phyloP scores from a whole-genome alignment of 306 rosid genomes.

The Cyamopsis tetragonoloba region DNA sequence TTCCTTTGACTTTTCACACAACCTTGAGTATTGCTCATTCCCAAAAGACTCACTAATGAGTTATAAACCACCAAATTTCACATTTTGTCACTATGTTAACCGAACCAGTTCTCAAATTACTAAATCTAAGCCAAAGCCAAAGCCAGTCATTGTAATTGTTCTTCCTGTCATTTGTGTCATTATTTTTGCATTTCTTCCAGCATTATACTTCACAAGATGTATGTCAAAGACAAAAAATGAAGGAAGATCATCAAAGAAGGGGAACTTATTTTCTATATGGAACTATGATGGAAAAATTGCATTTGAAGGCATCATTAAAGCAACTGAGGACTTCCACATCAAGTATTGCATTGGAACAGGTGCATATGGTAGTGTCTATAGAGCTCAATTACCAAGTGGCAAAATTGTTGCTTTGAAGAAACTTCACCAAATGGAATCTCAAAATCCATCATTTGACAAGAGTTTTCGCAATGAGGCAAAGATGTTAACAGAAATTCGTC shows the following conservation, averaged over 20 bases:
- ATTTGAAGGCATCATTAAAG: slow-evolving; percentile 10
- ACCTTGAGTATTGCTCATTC: not conserved
- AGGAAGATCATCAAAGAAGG: not conserved
- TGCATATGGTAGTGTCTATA: not conserved
- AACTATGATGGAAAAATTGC: slow-evolving; percentile 10
- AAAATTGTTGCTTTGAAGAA: slow-evolving; percentile 8
- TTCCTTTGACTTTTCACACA: not conserved
- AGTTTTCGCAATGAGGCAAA: slow-evolving; percentile 11
- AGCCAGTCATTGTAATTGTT: not conserved
- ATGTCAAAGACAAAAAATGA: not conserved
- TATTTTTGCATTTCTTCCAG: not conserved
- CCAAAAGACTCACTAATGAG: not conserved
- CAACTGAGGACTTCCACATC: slow-evolving; percentile 1
- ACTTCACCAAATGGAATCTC: not conserved
- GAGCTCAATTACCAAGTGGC: not conserved
- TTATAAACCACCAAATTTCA: not conserved
- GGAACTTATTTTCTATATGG: not conserved
- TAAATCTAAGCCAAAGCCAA: not conserved
- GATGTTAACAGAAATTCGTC: not conserved
- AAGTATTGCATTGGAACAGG: not conserved
- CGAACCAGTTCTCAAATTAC: not conserved
- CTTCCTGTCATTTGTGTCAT: not conserved
- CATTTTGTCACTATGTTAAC: not conserved
- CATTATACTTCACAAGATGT: not conserved
- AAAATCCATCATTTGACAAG: not conserved